Evolutionary conservation across 805 yeast genomes (phyloP).

Genomic region (Clavispora santaluciae): DNA sequence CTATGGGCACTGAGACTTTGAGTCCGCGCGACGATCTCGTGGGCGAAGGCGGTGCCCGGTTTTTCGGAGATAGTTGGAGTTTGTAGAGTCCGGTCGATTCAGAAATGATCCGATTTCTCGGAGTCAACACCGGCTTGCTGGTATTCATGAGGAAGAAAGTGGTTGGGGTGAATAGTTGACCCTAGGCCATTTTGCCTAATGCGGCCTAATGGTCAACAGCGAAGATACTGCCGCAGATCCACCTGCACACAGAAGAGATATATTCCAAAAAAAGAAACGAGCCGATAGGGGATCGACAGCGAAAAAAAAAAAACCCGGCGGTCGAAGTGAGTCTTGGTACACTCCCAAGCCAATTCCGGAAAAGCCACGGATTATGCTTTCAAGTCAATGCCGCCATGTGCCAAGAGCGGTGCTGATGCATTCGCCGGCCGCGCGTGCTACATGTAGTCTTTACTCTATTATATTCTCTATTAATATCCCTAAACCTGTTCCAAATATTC

Average conservation of each 20-base stretch:
- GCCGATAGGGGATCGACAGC: no score
- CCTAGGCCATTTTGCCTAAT: neutral
- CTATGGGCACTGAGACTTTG: neutral
- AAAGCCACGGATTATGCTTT: no score
- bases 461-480: conserved; percentile 3
- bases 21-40: conserved; percentile 1
- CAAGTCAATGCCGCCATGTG: no score
- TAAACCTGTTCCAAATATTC: conserved; percentile 27
- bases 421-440: no score
- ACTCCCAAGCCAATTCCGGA: no score
- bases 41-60: conserved; percentile 2
- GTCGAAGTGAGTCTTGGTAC: no score
- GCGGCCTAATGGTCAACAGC: neutral
- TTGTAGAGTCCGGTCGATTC: conserved; percentile 49
- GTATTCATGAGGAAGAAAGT: neutral
- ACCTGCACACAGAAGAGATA: neutral
- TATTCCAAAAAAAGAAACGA: no score
- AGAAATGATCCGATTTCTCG: conserved; percentile 34
- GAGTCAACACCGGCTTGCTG: neutral
- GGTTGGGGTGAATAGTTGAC: neutral
- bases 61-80: conserved; percentile 27
- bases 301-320: no score
- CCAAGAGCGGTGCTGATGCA: no score
- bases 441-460: no score
- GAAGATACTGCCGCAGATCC: neutral